Conservation (phyloP, 805 yeast species). For the Cyberlindnera veronae region DNA sequence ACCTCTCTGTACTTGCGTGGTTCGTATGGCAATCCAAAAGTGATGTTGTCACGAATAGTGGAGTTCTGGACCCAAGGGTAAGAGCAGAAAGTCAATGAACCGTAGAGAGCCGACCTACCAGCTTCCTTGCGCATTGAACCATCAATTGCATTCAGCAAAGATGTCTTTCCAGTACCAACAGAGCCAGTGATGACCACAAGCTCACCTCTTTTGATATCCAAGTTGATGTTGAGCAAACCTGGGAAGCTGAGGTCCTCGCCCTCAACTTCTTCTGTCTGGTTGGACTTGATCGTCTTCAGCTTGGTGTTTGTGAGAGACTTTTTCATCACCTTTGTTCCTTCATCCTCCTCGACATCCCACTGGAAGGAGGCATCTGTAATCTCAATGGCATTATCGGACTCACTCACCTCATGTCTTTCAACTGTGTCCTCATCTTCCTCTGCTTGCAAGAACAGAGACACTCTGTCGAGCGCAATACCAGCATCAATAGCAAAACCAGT, state of each 20-base stretch:
- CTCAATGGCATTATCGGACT: constrained; percentile 41
- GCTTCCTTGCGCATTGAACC: constrained; percentile 60
- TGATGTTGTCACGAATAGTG: constrained; percentile 69
- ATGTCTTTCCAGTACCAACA: constrained; percentile 81
- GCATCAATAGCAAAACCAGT: constrained; percentile 63
- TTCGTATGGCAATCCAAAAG: constrained; percentile 59
- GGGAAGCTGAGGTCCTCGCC: constrained; percentile 28
- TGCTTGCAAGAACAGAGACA: constrained; percentile 41
- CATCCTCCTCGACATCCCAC: constrained; percentile 45
- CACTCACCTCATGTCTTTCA: constrained; percentile 30
- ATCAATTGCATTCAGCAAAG: constrained; percentile 64
- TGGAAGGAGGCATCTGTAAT: constrained; percentile 46
- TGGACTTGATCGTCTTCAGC: neutral
- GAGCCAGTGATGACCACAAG: constrained; percentile 73
- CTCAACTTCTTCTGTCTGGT: constrained; percentile 8
- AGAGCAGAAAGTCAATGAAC: constrained; percentile 53
- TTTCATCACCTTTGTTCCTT: constrained; percentile 8
- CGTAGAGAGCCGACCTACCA: constrained; percentile 53
- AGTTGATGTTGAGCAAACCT: constrained; percentile 48
- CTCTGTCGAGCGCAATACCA: constrained; percentile 49
- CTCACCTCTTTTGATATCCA: constrained; percentile 59
- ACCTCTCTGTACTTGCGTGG: constrained; percentile 49
- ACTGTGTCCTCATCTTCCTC: constrained; percentile 36
- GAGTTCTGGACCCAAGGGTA: constrained; percentile 84
- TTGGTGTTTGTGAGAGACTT: neutral